Conservation (phyloP, 805 yeast genomes). For the Barnettozyma pratensis region DNA sequence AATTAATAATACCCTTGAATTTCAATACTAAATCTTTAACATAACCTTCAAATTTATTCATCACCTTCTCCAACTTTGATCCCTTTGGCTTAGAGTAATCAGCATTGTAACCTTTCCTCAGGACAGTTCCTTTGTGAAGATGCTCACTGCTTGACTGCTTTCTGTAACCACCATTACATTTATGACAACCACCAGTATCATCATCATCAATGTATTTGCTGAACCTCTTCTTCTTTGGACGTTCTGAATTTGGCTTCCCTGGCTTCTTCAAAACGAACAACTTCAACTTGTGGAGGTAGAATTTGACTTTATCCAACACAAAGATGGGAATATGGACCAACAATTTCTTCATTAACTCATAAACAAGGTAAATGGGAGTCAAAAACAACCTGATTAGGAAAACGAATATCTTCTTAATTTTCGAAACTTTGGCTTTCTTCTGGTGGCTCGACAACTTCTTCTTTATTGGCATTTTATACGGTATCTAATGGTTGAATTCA, state of each 20-base stretch:
- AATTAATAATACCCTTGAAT: neutral
- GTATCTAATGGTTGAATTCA: no score
- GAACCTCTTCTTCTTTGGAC: neutral
- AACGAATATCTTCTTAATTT: neutral
- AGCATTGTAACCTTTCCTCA: neutral
- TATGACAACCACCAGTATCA: neutral
- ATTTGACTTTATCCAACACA: conserved; percentile 1
- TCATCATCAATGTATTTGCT: conserved; percentile 2
- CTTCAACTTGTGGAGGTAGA: conserved; percentile 1
- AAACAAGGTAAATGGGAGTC: neutral
- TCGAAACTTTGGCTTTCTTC: conserved; percentile 3
- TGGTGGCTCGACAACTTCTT: neutral
- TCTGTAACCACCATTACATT: neutral
- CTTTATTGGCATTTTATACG: neutral
- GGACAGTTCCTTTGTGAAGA: neutral
- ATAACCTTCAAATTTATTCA: neutral
- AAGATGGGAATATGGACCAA: neutral
- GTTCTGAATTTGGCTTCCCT: neutral
- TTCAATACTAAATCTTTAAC: neutral
- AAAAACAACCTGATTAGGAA: conserved; percentile 1
- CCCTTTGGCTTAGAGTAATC: neutral
- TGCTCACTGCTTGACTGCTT: neutral
- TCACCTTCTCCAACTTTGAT: neutral
- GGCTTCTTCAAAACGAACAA: conserved; percentile 2
- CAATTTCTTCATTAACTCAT: conserved; percentile 1